Evolutionary conservation across 192 early-diverging fungal species (phyloP).

Genomic region (Gigaspora rosea): DNA sequence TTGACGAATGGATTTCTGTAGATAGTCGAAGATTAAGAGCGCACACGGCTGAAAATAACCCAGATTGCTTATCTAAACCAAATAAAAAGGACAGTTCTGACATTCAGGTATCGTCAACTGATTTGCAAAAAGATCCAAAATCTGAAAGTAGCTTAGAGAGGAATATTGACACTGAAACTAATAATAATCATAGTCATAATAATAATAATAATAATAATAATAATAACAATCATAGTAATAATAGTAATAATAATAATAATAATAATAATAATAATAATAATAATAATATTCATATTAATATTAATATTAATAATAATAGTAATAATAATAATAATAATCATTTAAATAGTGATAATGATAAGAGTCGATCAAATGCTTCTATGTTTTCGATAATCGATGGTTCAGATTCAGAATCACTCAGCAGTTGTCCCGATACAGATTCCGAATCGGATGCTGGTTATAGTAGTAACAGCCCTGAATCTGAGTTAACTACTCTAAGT

Average conservation of each 20-base stretch:
- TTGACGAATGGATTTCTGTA: conserved; percentile 57
- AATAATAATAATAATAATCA: neutral
- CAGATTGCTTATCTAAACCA: neutral
- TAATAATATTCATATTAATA: neutral
- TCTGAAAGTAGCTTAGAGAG: too few relatives aligned
- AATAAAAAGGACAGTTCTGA: too few relatives aligned
- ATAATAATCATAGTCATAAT: too few relatives aligned
- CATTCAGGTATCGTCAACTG: too few relatives aligned
- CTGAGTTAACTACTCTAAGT: neutral
- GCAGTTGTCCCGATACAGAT: neutral
- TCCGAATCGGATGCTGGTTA: neutral
- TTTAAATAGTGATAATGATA: neutral
- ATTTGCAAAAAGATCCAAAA: too few relatives aligned
- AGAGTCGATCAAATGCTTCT: neutral
- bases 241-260: too few relatives aligned
- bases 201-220: too few relatives aligned
- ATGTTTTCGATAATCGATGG: neutral
- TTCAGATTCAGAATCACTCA: conserved; percentile 2
- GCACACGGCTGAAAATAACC: neutral
- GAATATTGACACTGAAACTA: too few relatives aligned
- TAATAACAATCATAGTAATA: too few relatives aligned
- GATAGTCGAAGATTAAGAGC: conserved; percentile 48
- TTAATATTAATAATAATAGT: neutral
- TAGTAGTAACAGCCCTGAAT: neutral
- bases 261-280: too few relatives aligned